Conservation (phyloP, 116 monocot genomes). For the Cymodocea nodosa region DNA sequence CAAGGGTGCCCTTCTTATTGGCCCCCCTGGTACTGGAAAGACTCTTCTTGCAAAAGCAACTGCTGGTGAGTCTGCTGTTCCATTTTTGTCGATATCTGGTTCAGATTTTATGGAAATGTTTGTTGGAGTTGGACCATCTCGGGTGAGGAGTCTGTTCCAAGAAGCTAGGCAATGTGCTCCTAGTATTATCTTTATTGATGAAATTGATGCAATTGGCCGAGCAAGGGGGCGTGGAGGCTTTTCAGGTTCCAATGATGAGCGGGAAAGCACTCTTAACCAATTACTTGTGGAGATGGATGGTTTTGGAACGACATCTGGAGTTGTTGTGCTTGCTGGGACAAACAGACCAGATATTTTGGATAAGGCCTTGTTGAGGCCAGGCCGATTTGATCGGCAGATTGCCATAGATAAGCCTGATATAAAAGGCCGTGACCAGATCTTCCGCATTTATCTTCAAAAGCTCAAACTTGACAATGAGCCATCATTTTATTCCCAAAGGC, state of each 20-base stretch:
- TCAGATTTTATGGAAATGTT: slow-evolving; percentile 99
- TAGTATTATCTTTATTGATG: slow-evolving; percentile 97
- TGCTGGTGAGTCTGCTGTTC: slow-evolving; percentile 94
- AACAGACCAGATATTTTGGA: slow-evolving; percentile 97
- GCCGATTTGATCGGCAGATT: slow-evolving; percentile 97
- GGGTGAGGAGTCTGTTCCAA: slow-evolving; percentile 85
- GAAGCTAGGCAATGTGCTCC: slow-evolving; percentile 98
- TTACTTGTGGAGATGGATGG: slow-evolving; percentile 99
- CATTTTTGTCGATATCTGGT: slow-evolving; percentile 94
- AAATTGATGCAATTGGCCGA: slow-evolving; percentile 95
- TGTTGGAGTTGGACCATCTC: slow-evolving; percentile 97
- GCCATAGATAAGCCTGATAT: slow-evolving; percentile 95
- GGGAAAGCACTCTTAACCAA: slow-evolving; percentile 97
- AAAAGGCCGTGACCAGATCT: slow-evolving; percentile 94
- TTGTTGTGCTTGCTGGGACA: slow-evolving; percentile 94
- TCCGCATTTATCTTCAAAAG: slow-evolving; percentile 84
- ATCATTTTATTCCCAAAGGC: slow-evolving; percentile 74
- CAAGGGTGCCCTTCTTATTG: slow-evolving; percentile 97
- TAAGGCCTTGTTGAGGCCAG: slow-evolving; percentile 90
- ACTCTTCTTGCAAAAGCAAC: slow-evolving; percentile 99
- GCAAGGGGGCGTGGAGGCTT: slow-evolving; percentile 95
- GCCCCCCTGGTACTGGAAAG: slow-evolving; percentile 97
- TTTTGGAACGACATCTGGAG: slow-evolving; percentile 93
- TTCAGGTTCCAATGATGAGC: slow-evolving; percentile 91
- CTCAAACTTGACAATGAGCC: slow-evolving; percentile 85